These are phyloP conservation scores for Ophiostoma sp. DNA, from an alignment of 2,329 filamentous ascomycete genomes.

Conservation along the genomic window DNA sequence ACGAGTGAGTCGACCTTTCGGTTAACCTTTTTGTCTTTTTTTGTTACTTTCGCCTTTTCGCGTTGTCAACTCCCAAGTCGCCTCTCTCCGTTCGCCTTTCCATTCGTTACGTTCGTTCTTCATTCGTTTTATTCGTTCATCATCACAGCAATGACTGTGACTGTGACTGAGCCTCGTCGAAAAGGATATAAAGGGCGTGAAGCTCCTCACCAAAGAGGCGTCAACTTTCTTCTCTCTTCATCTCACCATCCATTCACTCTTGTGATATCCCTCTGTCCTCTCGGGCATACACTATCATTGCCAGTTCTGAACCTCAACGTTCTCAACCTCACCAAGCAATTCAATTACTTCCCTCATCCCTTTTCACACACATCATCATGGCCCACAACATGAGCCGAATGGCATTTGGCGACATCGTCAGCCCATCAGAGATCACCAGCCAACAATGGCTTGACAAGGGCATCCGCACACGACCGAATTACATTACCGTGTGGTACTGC, in stretches of 20 bases:
- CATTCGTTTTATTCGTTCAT: not conserved
- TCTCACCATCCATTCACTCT: not conserved
- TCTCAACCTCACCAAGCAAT: not conserved
- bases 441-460: not conserved
- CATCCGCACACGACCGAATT: not conserved
- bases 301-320: not conserved
- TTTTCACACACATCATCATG: not conserved
- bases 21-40: not conserved
- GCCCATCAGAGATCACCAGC: not conserved
- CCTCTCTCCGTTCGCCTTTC: not conserved
- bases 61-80: not conserved
- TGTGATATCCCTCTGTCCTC: not conserved
- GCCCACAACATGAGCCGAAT: slow-evolving; percentile 10
- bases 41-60: not conserved
- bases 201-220: not conserved
- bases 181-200: not conserved
- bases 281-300: not conserved
- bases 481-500: slow-evolving; percentile 12
- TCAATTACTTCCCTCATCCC: no score
- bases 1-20: not conserved
- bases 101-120: not conserved
- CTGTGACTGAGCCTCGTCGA: not conserved
- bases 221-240: not conserved
- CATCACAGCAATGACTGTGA: not conserved
- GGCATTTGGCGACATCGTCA: not conserved